Evolutionary conservation across 2,329 filamentous ascomycete genomes (phyloP).

Genomic region (Ceratocystis variospora): DNA sequence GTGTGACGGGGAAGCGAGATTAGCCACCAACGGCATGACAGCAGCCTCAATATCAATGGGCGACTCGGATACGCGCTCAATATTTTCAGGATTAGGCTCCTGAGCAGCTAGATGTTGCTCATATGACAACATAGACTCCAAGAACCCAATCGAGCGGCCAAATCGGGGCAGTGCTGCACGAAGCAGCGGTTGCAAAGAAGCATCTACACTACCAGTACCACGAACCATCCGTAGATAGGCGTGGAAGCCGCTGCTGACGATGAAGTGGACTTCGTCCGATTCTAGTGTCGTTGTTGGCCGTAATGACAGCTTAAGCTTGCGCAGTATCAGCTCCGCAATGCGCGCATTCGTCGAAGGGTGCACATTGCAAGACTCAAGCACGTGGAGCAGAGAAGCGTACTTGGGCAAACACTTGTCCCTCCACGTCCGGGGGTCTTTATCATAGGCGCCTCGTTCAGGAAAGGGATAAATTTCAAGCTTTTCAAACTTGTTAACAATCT

Average conservation of each 20-base stretch:
- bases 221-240: conserved; percentile 55
- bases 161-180: conserved; percentile 53
- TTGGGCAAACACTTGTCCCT: conserved; percentile 50
- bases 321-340: conserved; percentile 50
- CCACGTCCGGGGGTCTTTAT: conserved; percentile 49
- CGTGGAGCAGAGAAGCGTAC: conserved; percentile 51
- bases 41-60: conserved; percentile 44
- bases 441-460: conserved; percentile 47
- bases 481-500: conserved; percentile 57
- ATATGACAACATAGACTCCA: conserved; percentile 30
- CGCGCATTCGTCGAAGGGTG: conserved; percentile 53
- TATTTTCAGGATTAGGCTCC: neutral
- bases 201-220: conserved; percentile 43
- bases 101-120: conserved; percentile 14
- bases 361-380: conserved; percentile 47
- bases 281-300: conserved; percentile 44
- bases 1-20: conserved; percentile 63
- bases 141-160: conserved; percentile 50
- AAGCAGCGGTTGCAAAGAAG: conserved; percentile 49
- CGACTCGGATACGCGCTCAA: neutral
- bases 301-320: conserved; percentile 52
- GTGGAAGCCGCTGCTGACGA: conserved; percentile 60
- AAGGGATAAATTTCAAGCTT: conserved; percentile 50
- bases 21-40: conserved; percentile 51
- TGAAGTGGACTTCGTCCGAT: conserved; percentile 55